Evolutionary conservation across 371 early-diverging fungal genomes (phyloP).

Genomic region (Chytridiales sp.): DNA sequence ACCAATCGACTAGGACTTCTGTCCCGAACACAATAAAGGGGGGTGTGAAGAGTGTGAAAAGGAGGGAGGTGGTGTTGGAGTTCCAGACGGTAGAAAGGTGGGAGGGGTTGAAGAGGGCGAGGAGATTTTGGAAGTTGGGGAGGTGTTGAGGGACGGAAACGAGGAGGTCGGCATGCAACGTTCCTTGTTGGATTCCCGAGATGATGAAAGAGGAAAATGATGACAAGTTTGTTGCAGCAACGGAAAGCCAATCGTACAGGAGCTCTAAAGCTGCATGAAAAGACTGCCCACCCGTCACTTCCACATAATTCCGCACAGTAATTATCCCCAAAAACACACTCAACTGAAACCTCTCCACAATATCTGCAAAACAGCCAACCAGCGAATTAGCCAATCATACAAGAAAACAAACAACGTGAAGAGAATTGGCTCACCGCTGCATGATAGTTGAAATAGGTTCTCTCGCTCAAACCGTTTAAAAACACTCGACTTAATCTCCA

Average conservation of each 20-base stretch:
- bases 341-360: slow-evolving; percentile 93
- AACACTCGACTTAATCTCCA: slow-evolving; percentile 94
- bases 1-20: slow-evolving; percentile 94
- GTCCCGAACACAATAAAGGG: slow-evolving; percentile 81
- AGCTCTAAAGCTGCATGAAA: slow-evolving; percentile 21
- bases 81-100: not conserved
- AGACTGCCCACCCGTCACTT: slow-evolving; percentile 68
- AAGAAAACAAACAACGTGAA: not conserved
- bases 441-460: slow-evolving; percentile 90
- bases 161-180: no score
- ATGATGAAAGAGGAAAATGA: no score
- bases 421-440: slow-evolving; percentile 63
- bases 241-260: slow-evolving; percentile 13
- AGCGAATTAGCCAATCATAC: not conserved
- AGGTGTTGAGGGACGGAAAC: not conserved
- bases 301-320: slow-evolving; percentile 83
- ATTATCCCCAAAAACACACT: slow-evolving; percentile 83
- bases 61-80: slow-evolving; percentile 51
- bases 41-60: slow-evolving; percentile 70
- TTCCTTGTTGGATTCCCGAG: no score
- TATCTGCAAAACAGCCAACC: no score
- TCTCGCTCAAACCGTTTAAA: slow-evolving; percentile 96
- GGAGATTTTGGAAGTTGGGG: not conserved
- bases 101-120: not conserved
- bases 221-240: not conserved